Base-by-base conservation (phyloP, 2,329 filamentous ascomycete genomes). In the Zymoseptoria brevis region DNA sequence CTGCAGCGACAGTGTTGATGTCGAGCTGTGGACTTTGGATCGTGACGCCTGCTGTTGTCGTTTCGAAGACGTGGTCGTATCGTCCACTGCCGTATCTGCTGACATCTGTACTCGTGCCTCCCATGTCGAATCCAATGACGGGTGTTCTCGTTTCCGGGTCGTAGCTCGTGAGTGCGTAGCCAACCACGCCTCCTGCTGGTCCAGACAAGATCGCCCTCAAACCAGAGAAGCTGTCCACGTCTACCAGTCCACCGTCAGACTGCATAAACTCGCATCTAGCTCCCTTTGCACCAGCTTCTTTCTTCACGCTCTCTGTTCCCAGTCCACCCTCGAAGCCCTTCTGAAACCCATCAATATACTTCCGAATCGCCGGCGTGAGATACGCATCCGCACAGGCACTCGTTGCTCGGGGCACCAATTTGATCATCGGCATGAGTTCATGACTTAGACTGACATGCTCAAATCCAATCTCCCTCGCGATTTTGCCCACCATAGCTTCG, bases 111-210 rank as follows among this genome's bases (percentile, higher is more conserved):
- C 87, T 92, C 0, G 92, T 96, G 9, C 92, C 92, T 45, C 90
- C 90, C 92, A 96, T 96, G 67, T 96, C 92, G 69, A 96, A 96
- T 0, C 92, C 92, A 68, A 96, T 96, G 3, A 96, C 88, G 0
- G 91, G 90, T 0, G 84, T 90, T 70, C 86, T 89, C 3, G 90
- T 94, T 55, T 87, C 79, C 0, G 87, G 82, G 65, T 96, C 92
- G 72, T 94, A 96, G 1, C 88, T 94, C 0, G 93, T 96, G 19
- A 93, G 84, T 19, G 92, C 91, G 72, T 96, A 96, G 3, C 92
- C 92, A 0, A 96, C 91, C 0, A 96, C 92, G 49, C 92, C 92
- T 30, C 91, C 92, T n/a, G 92, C 92, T 1, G 92, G 92, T 0
- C 92, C 92, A 0, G 90, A 95, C 1, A 96, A 72, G 60, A 96